A percentile compares a stretch with the other conserved stretches of the same genome.
phyloP scores from a whole-genome alignment of 2,329 filamentous ascomycete species.

The Talaromyces sp. region DNA sequence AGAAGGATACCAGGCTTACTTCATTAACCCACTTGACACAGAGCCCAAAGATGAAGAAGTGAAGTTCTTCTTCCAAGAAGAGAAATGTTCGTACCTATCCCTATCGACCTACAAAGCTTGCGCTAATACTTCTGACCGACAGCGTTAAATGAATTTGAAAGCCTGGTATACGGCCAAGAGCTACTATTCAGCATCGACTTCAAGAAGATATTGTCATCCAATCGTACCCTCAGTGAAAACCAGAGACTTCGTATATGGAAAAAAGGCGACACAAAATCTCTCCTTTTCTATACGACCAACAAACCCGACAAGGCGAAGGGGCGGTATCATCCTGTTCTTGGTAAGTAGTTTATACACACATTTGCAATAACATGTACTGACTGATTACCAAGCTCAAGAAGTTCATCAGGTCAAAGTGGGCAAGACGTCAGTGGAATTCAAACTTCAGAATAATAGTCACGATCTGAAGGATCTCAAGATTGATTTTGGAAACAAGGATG shows the following conservation, averaged over 20 bases:
- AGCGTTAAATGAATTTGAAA: slow-evolving; percentile 17
- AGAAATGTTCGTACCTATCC: neutral
- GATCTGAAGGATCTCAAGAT: slow-evolving; percentile 10
- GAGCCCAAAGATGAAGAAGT: slow-evolving; percentile 16
- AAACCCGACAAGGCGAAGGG: slow-evolving; percentile 1
- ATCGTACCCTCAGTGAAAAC: slow-evolving; percentile 16
- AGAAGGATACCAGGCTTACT: slow-evolving; percentile 17
- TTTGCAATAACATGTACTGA: neutral
- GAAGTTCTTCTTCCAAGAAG: slow-evolving; percentile 17
- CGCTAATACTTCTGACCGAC: neutral
- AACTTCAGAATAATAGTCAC: slow-evolving; percentile 2
- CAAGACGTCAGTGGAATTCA: slow-evolving; percentile 7
- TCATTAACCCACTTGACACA: slow-evolving; percentile 17
- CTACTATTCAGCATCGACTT: slow-evolving; percentile 15
- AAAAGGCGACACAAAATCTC: neutral
- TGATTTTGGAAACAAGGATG: neutral
- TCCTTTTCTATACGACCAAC: slow-evolving; percentile 13
- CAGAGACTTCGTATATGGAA: slow-evolving; percentile 20
- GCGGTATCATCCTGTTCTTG: slow-evolving; percentile 17
- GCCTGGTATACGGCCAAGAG: slow-evolving; percentile 18
- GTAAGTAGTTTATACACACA: slow-evolving; percentile 4
- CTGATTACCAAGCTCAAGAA: neutral
- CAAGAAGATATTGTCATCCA: slow-evolving; percentile 16
- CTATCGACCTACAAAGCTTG: neutral
- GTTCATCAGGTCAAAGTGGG: neutral